Evolutionary conservation across 371 early-diverging fungal genomes (phyloP), one percentile per base, ranked within the genome.

Genomic region (Blastocladiella emersonii): DNA sequence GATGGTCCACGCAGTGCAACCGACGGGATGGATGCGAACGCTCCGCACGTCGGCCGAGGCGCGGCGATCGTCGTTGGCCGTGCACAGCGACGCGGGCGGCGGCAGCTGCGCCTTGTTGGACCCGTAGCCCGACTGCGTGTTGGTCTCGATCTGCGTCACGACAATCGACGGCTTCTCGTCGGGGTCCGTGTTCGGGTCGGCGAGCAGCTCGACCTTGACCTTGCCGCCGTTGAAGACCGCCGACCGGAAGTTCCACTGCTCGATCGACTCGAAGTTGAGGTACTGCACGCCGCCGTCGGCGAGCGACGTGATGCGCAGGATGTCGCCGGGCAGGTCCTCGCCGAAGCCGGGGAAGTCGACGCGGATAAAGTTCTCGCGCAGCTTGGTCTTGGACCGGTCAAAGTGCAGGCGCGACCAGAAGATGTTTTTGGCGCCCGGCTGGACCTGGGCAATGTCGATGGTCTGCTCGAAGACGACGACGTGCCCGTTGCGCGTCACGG

Each of bases 151-250:
- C 39, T 5, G 13, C 13, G 5, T 5, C 39, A 39, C 39, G 39
- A 39, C 39, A 39, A 39, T 13, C 5, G 39, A 39, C 39, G 39
- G 8, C 39, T n/a, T n/a, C n/a, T n/a, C n/a, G 39, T 39, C 39
- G 39, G 5, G 39, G 5, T 39, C 8, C 39, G 39, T 39, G 39
- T 5, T 8, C 39, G 8, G 39, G 39, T 39, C 61, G 15, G 15
- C 57, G 30, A 49, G n/a, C 8, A 55, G 23, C 6, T n/a, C 34
- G 19, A 61, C 12, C 10, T 7, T 7, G 7, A 61, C 57, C 5
- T 23, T 57, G 37, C 30, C 62, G 37, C 62, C 62, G 37, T 61
- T 61, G 51, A 61, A 61, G 34, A 61, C 63, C 6, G 62, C 62
- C 23, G 45, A 45, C 13, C 23, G 19, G 53, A 48, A 61, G 21